Evolutionary conservation across 2,329 filamentous ascomycete species (phyloP).

Genomic region (Nemania sp.): DNA sequence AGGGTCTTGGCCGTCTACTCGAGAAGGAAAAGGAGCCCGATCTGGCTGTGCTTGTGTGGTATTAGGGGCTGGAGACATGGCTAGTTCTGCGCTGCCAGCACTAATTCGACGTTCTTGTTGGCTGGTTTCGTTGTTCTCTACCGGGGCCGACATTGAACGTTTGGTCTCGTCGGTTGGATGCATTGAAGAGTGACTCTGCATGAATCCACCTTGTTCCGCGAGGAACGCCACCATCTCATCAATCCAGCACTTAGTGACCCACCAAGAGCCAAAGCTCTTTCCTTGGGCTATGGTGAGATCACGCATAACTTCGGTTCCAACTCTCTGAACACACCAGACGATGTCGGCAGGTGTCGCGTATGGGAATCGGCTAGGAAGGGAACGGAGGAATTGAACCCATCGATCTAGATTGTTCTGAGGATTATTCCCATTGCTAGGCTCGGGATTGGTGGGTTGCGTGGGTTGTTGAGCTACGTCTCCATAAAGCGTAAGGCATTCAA

Average conservation of each 20-base stretch:
- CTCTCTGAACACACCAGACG: constrained; percentile 73
- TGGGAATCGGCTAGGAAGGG: constrained; percentile 71
- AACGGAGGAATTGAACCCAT: constrained; percentile 74
- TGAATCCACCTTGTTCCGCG: constrained; percentile 87
- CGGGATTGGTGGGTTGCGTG: constrained; percentile 47
- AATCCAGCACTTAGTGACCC: constrained; percentile 93
- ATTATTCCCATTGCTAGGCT: constrained; percentile 43
- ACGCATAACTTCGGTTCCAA: constrained; percentile 76
- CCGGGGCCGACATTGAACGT: constrained; percentile 34
- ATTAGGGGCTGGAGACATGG: constrained; percentile 43
- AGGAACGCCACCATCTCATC: constrained; percentile 94
- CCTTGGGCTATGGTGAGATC: constrained; percentile 80
- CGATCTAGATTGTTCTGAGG: constrained; percentile 74
- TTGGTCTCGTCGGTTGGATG: constrained; percentile 35
- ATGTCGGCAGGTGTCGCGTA: constrained; percentile 73
- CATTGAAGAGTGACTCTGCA: constrained; percentile 56
- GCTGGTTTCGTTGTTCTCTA: constrained; percentile 42
- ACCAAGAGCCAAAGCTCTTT: constrained; percentile 86
- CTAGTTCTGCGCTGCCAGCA: constrained; percentile 51
- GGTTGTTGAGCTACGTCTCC: constrained; percentile 57
- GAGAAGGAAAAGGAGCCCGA: constrained; percentile 53
- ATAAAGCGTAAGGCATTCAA: constrained; percentile 64
- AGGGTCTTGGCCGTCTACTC: constrained; percentile 50
- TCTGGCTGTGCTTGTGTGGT: constrained; percentile 53
- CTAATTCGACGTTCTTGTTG: constrained; percentile 47